Evolutionary conservation across 805 yeast species (phyloP), one percentile per base, ranked within the genome.

Genomic region (Cyberlindnera nakhonratchasimensis): DNA sequence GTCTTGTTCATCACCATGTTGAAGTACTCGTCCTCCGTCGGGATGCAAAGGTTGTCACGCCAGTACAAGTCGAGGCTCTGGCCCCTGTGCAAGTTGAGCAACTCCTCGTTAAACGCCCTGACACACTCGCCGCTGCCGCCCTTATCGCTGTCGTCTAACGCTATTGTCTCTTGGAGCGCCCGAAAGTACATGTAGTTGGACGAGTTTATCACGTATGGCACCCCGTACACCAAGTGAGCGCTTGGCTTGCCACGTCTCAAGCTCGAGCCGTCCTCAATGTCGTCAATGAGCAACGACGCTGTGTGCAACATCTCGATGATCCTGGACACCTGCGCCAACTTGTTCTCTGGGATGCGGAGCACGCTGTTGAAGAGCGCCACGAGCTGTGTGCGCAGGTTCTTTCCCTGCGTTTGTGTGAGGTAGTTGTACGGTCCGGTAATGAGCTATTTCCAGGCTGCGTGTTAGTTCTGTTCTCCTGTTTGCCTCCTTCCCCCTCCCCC

Each of bases 11-110:
- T 75, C 8, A 85, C 95, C 96, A 91, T 90, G 29, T 71, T 71
- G 25, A 80, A 59, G 56, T 90, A 90, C 55, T 86, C 79, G 1
- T 62, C 59, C 46, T 80, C 83, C 5, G 69, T 66, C 0, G 93
- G 93, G 35, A 82, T 70, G 1, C 58, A 55, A 24, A 69, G 54
- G 22, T 72, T 66, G 43, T 88, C 96, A 48, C 97, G 70, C 96
- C 97, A 90, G 61, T 80, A 83, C 17, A 90, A 71, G 53, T 90
- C 98, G 46, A 84, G 63, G 0, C 96, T 95, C 66, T 90, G 98
- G 6, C 98, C 98, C 35, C 84, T 71, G 59, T 90, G 97, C 43
- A 90, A 64, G 54, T 84, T 81, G 39, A 86, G 61, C 78, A 90
- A 70, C 53, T 90, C 96, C 38, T 85, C 85, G 46, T 77, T 69